A percentile compares a stretch with the other conserved stretches of the same genome.
These are phyloP conservation scores for Colletotrichum aenigma DNA, from an alignment of 2,329 filamentous ascomycete genomes.

Conservation along the genomic window DNA sequence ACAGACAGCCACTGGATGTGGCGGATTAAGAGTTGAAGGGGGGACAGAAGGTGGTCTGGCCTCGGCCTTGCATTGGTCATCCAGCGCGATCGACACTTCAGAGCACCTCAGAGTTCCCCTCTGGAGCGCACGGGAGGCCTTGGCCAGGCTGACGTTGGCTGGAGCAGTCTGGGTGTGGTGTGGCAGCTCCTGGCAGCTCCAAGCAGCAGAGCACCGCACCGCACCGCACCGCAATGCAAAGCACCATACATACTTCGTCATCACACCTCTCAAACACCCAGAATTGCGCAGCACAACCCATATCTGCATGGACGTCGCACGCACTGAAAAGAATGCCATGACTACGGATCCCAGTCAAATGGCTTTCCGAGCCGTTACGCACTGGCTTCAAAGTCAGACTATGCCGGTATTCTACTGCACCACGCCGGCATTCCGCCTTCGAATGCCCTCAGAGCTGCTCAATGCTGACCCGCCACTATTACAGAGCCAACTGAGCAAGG, in stretches of 20 bases:
- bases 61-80: conserved; percentile 17
- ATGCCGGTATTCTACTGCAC: conserved; percentile 22
- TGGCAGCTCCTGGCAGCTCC: not conserved
- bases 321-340: conserved; percentile 20
- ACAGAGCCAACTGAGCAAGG: conserved; percentile 20
- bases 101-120: conserved; percentile 8
- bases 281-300: conserved; percentile 1
- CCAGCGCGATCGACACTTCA: conserved; percentile 9
- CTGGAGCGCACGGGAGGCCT: conserved; percentile 14
- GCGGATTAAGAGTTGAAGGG: not conserved
- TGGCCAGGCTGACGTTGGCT: conserved; percentile 16
- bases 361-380: conserved; percentile 22
- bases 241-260: conserved; percentile 11
- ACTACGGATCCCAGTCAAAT: conserved; percentile 22
- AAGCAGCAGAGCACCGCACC: not conserved
- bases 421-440: conserved; percentile 15
- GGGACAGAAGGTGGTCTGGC: conserved; percentile 1
- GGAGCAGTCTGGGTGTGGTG: not conserved
- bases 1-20: not conserved
- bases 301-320: conserved; percentile 21
- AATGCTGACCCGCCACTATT: conserved; percentile 17
- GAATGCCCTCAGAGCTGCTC: conserved; percentile 13
- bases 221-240: not conserved
- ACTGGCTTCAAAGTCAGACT: conserved; percentile 21
- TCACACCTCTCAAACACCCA: conserved; percentile 12